Evolutionary conservation across 2,329 filamentous ascomycete species (phyloP), one percentile per base, ranked within the genome.

Genomic region (Fusarium robinianum): DNA sequence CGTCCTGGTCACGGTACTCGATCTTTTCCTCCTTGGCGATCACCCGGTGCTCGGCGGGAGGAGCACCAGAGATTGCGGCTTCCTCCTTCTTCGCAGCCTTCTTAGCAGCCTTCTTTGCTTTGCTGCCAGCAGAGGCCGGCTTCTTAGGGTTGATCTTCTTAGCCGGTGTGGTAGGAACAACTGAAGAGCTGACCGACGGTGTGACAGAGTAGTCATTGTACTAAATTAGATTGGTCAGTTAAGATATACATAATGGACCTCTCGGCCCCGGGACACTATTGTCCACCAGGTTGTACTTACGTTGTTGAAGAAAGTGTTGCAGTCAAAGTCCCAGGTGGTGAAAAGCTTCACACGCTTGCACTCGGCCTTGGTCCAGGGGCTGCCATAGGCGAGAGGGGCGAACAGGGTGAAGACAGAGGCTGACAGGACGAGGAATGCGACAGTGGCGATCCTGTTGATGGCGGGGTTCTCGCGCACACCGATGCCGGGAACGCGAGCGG

Each of bases 311-410:
- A 99, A 99, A 48, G 81, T 91, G 69, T 95, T 96, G 80, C 94
- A 99, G 70, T 99, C 94, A 80, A 92, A 99, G 67, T 99, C 94
- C 94, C 94, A 99, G 2, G 83, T 85, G 46, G 79, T 75, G 65
- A 97, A 85, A 9, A 99, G 75, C 76, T 97, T 97, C 50, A 94
- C 85, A 43, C 83, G 83, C 58, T 83, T 84, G 78, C 94, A 99
- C 63, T 94, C 86, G 46, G 79, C 74, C 75, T 90, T 88, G 37
- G 92, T 99, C 94, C 94, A 99, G 37, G 84, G 76, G 66, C 95
- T 96, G 50, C 94, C 94, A 63, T 99, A 99, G 8, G 88, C 84
- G 24, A 99, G 77, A 25, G 94, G 94, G 8, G 91, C 83, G 67
- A 90, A 95, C n/a, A 96, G 74, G 2, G 79, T 78, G 66, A 97